Evolutionary conservation across 352 stramenopile genomes (phyloP).

Genomic region (Nothophytophthora sp.): DNA sequence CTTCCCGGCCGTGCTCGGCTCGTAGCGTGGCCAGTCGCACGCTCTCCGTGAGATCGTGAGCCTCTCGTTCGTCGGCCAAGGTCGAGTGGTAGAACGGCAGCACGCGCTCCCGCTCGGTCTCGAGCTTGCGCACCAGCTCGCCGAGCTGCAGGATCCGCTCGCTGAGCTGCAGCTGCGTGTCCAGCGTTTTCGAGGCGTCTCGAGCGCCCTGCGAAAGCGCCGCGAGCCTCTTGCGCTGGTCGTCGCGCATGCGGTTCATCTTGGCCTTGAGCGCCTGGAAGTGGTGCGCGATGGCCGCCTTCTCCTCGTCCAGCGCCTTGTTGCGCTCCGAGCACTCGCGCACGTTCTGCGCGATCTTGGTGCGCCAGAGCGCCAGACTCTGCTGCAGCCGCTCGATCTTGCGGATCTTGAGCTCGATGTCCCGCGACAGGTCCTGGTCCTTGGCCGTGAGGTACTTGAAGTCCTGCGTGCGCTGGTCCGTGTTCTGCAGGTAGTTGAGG

Average conservation of each 20-base stretch:
- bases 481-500: constrained; percentile 93
- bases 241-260: constrained; percentile 90
- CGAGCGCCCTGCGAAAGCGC: constrained; percentile 84
- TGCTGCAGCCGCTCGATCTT: constrained; percentile 93
- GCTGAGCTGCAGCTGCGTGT: constrained; percentile 66
- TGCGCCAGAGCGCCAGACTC: constrained; percentile 89
- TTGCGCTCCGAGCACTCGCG: constrained; percentile 91
- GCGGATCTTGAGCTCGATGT: constrained; percentile 94
- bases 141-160: constrained; percentile 89
- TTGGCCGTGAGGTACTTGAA: constrained; percentile 95
- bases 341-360: constrained; percentile 92
- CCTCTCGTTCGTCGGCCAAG: constrained; percentile 63
- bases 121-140: constrained; percentile 90
- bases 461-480: constrained; percentile 92
- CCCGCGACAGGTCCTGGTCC: constrained; percentile 91
- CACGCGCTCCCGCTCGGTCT: constrained; percentile 92
- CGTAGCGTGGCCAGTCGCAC: constrained; percentile 51
- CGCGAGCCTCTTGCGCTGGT: constrained; percentile 76
- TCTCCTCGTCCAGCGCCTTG: constrained; percentile 88
- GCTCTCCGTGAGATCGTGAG: constrained; percentile 62
- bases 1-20: constrained; percentile 19
- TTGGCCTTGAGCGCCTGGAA: constrained; percentile 88
- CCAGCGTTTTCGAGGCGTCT: constrained; percentile 72
- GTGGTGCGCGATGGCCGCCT: constrained; percentile 79
- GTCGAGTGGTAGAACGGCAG: constrained; percentile 81